phyloP scores from a whole-genome alignment of 768 basidiomycete species.

The Obba rivulosa region DNA sequence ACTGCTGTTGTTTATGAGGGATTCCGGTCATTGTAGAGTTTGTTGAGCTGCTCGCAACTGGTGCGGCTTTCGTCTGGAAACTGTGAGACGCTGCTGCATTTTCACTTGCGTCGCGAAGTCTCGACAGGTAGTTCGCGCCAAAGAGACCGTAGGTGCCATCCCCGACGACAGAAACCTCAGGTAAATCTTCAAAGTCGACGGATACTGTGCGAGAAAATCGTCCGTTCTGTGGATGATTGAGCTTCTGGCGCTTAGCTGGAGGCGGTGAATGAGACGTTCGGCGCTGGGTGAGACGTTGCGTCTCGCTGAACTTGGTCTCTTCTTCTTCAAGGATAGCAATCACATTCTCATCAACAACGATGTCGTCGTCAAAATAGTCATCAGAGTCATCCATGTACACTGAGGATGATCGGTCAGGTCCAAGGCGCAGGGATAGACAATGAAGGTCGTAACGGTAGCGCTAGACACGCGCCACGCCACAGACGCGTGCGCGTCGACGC shows the following conservation, averaged over 20 bases:
- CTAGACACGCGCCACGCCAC: too few species aligned
- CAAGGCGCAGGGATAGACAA: too few species aligned
- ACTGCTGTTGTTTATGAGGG: too few species aligned
- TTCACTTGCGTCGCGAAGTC: too few species aligned
- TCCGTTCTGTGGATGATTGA: slow-evolving; percentile 27
- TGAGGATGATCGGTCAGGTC: not conserved
- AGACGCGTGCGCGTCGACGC: too few species aligned
- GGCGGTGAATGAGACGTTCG: slow-evolving; percentile 27
- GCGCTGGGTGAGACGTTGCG: slow-evolving; percentile 14
- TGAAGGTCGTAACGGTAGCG: too few species aligned
- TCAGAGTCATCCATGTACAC: slow-evolving; percentile 55
- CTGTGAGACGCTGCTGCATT: not conserved
- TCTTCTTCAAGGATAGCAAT: slow-evolving; percentile 57
- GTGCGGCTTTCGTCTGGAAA: too few species aligned
- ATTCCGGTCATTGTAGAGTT: too few species aligned
- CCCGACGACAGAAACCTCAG: slow-evolving; percentile 55
- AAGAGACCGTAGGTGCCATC: slow-evolving; percentile 46
- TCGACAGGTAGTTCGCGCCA: too few species aligned
- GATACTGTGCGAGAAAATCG: slow-evolving; percentile 28
- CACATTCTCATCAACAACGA: slow-evolving; percentile 57
- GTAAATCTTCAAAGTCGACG: slow-evolving; percentile 40
- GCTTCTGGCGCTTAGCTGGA: slow-evolving; percentile 54
- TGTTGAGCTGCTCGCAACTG: too few species aligned
- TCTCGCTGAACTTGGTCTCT: slow-evolving; percentile 36
- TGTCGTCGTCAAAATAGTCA: slow-evolving; percentile 57